Evolutionary conservation across 495 filamentous ascomycete genomes (phyloP).

Genomic region (Tetracladium marchalianum): DNA sequence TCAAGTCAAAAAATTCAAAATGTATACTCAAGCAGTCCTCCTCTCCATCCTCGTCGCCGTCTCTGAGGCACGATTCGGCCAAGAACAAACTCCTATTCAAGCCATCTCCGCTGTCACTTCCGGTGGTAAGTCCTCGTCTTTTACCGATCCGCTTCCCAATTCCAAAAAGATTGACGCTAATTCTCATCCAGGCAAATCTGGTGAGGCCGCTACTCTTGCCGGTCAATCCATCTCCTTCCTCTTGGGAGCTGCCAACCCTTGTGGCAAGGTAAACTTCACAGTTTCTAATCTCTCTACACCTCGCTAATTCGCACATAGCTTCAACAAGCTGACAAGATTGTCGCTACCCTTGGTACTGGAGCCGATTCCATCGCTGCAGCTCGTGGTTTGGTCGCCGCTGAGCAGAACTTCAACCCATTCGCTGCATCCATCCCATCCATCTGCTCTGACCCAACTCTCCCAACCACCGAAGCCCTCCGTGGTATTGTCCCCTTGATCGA

Average conservation of each 20-base stretch:
- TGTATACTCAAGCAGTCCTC: slow-evolving; percentile 17
- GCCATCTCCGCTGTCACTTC: slow-evolving; percentile 8
- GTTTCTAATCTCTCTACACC: background rate
- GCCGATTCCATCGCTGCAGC: slow-evolving; percentile 44
- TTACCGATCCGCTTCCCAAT: too few species aligned
- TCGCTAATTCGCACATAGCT: slow-evolving; percentile 7
- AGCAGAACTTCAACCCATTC: slow-evolving; percentile 63
- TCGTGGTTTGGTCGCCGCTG: slow-evolving; percentile 48
- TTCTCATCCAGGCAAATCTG: slow-evolving; percentile 4
- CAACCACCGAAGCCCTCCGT: slow-evolving; percentile 42
- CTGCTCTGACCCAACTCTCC: slow-evolving; percentile 48
- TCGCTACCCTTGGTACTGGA: slow-evolving; percentile 42
- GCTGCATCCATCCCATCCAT: slow-evolving; percentile 41
- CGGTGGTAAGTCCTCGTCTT: too few species aligned
- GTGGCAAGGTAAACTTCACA: slow-evolving; percentile 12
- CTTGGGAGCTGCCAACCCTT: slow-evolving; percentile 19
- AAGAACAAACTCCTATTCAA: slow-evolving; percentile 18
- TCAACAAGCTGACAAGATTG: slow-evolving; percentile 44
- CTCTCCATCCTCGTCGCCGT: slow-evolving; percentile 11
- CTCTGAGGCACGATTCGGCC: slow-evolving; percentile 18
- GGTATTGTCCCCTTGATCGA: slow-evolving; percentile 54
- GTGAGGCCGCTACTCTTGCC: slow-evolving; percentile 17
- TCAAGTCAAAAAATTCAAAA: slow-evolving; percentile 7
- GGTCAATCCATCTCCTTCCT: slow-evolving; percentile 11
- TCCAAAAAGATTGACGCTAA: background rate